Percentiles rank a stretch among this genome's conserved stretches.
phyloP scores from a whole-genome alignment of 116 monocot genomes.

The Dioscorea cayenensis region DNA sequence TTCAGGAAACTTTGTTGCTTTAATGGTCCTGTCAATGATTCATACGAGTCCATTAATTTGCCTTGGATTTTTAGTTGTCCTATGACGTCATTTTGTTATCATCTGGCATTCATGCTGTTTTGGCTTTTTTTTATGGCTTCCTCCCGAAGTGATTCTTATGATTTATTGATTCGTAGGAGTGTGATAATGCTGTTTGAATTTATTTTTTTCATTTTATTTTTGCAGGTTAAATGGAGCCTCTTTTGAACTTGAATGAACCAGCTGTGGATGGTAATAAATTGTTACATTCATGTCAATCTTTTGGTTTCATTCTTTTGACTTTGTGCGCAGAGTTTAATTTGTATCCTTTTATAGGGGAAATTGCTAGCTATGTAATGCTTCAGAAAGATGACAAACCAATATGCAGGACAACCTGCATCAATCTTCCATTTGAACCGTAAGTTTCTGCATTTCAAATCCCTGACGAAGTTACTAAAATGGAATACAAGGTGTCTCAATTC shows the following conservation, averaged over 20 bases:
- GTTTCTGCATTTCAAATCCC: not conserved
- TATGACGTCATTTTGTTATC: too few relatives aligned
- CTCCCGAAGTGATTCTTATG: too few relatives aligned
- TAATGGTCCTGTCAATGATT: too few relatives aligned
- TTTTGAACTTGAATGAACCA: conserved; percentile 3
- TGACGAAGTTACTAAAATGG: not conserved
- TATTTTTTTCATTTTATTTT: not conserved
- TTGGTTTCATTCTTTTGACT: too few relatives aligned
- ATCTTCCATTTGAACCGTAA: conserved; percentile 22
- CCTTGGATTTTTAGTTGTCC: too few relatives aligned
- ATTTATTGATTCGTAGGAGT: not conserved
- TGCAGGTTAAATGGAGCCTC: not conserved
- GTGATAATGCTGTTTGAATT: not conserved
- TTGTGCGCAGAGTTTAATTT: not conserved
- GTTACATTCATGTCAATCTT: not conserved
- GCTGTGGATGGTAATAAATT: not conserved
- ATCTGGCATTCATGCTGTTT: too few relatives aligned
- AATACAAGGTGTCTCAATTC: not conserved
- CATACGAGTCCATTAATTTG: too few relatives aligned
- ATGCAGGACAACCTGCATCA: conserved; percentile 15
- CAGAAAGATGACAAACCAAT: conserved; percentile 28
- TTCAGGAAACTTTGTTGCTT: too few relatives aligned
- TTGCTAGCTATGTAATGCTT: conserved; percentile 12
- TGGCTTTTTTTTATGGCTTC: too few relatives aligned
- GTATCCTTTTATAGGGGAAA: conserved; percentile 9